A percentile compares a stretch with the other conserved stretches of the same genome.
Evolutionary conservation across 768 basidiomycete species (phyloP).

Genomic region (Tylopilus intermedius): DNA sequence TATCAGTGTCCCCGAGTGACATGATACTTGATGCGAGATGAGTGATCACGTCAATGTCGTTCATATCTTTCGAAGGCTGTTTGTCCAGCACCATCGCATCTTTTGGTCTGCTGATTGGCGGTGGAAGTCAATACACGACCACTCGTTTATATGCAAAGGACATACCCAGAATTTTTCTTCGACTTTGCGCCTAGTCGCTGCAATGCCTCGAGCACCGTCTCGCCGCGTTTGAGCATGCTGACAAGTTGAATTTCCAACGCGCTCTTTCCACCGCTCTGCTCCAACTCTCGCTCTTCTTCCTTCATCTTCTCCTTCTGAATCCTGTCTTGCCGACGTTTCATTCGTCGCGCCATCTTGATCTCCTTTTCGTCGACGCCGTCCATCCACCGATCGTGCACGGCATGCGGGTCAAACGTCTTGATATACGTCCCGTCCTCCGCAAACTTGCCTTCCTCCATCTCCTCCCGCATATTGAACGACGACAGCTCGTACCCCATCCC

Average conservation of each 20-base stretch:
- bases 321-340: slow-evolving; percentile 72
- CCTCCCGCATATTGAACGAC: slow-evolving; percentile 98
- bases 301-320: slow-evolving; percentile 62
- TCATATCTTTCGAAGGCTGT: slow-evolving; percentile 29
- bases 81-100: slow-evolving; percentile 51
- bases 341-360: slow-evolving; percentile 75
- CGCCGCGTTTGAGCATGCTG: slow-evolving; percentile 76
- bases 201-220: slow-evolving; percentile 85
- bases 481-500: slow-evolving; percentile 94
- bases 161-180: slow-evolving; percentile 40
- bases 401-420: slow-evolving; percentile 83
- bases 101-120: slow-evolving; percentile 28
- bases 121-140: slow-evolving; percentile 1
- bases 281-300: slow-evolving; percentile 71
- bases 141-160: neutral
- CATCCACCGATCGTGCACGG: slow-evolving; percentile 94
- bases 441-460: slow-evolving; percentile 98
- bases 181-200: slow-evolving; percentile 73
- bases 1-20: slow-evolving; percentile 79
- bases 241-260: slow-evolving; percentile 66
- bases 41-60: slow-evolving; percentile 74
- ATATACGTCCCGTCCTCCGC: slow-evolving; percentile 88
- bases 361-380: slow-evolving; percentile 80
- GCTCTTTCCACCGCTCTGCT: slow-evolving; percentile 60
- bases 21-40: slow-evolving; percentile 85